A percentile compares a stretch with the other conserved stretches of the same genome.
Conservation (phyloP, 2,329 filamentous ascomycete genomes). For the Pseudogymnoascus sp. region DNA sequence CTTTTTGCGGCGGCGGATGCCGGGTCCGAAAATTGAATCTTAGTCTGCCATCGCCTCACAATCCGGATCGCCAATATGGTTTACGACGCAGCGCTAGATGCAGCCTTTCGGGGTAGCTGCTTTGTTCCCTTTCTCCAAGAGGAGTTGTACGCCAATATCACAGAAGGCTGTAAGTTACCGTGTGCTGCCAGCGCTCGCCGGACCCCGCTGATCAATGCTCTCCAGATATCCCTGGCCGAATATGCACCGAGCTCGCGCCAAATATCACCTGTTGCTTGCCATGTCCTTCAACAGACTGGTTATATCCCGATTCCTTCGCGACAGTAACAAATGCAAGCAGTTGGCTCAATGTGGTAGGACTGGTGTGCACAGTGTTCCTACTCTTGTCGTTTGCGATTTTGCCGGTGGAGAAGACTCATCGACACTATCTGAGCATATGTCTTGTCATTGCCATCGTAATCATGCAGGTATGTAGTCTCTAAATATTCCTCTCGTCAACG, state of each 20-base stretch:
- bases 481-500: constrained; percentile 5
- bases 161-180: background rate
- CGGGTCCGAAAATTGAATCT: constrained; percentile 3
- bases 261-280: constrained; percentile 72
- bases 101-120: constrained; percentile 42
- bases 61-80: background rate
- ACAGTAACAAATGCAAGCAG: constrained; percentile 60
- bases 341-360: constrained; percentile 71
- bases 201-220: constrained; percentile 17
- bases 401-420: constrained; percentile 79
- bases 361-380: constrained; percentile 66
- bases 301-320: constrained; percentile 53
- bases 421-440: constrained; percentile 89
- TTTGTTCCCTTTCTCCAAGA: constrained; percentile 62
- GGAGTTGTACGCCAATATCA: background rate
- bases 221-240: constrained; percentile 46
- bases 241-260: constrained; percentile 44
- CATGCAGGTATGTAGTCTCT: constrained; percentile 60
- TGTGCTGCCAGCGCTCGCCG: background rate
- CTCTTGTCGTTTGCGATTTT: constrained; percentile 72
- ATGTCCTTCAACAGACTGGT: constrained; percentile 78
- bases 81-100: background rate
- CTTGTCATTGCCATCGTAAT: constrained; percentile 67
- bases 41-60: background rate
- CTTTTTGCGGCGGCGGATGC: background rate